These are phyloP conservation scores for Tylopilus cervinicoccineus DNA, from an alignment of 768 basidiomycete species.

Conservation along the genomic window DNA sequence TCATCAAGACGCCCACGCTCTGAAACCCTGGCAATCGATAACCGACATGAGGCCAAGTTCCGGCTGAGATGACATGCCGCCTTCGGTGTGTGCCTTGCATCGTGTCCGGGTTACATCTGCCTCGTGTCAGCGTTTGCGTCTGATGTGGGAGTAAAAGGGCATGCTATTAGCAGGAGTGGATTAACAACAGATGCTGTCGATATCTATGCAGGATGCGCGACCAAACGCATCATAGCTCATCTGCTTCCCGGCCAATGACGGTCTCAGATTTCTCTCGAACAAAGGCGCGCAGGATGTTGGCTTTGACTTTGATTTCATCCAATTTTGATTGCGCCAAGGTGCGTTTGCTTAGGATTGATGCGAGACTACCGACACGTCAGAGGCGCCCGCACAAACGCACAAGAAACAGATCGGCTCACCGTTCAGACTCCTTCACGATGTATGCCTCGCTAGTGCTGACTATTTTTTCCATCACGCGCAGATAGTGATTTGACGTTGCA, in stretches of 20 bases:
- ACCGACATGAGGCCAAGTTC: constrained; percentile 24
- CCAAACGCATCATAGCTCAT: constrained; percentile 41
- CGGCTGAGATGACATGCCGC: constrained; percentile 7
- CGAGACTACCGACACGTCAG: constrained; percentile 46
- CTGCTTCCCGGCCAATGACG: constrained; percentile 26
- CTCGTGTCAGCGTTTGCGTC: constrained; percentile 16
- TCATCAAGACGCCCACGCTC: constrained; percentile 9
- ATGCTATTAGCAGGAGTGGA: constrained; percentile 18
- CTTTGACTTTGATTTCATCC: constrained; percentile 91
- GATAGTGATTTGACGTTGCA: constrained; percentile 66
- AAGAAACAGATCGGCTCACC: constrained; percentile 43
- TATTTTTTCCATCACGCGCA: constrained; percentile 89
- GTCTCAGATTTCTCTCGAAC: constrained; percentile 35
- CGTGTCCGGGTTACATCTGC: constrained; percentile 16
- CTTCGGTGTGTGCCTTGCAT: constrained; percentile 20
- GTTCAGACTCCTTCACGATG: constrained; percentile 78
- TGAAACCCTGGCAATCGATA: constrained; percentile 18
- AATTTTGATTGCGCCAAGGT: constrained; percentile 71
- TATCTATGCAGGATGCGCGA: constrained; percentile 9
- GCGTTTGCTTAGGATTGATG: constrained; percentile 73
- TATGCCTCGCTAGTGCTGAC: constrained; percentile 67
- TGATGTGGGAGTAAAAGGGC: constrained; percentile 1
- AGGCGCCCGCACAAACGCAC: neutral
- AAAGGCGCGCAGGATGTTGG: constrained; percentile 78
- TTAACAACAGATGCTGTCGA: constrained; percentile 14